phyloP scores from a whole-genome alignment of 345 rosid species.

The Aquilaria sinensis region DNA sequence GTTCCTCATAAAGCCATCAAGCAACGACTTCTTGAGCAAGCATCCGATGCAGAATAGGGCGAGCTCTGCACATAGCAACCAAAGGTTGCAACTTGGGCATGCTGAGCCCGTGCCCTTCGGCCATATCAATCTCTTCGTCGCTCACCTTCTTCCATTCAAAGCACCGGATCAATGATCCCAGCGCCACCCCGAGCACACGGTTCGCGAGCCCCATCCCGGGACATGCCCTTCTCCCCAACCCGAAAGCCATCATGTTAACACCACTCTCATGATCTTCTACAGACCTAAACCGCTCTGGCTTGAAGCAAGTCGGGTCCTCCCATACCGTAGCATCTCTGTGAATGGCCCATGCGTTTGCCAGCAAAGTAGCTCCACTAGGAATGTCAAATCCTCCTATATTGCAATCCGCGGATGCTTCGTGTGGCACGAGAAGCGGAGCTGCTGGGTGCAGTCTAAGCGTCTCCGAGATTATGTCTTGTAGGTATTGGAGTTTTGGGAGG shows the following conservation, averaged over 20 bases:
- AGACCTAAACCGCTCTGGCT: slow-evolving; percentile 36
- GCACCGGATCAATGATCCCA: slow-evolving; percentile 41
- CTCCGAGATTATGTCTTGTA: slow-evolving; percentile 29
- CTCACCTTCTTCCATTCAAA: slow-evolving; percentile 39
- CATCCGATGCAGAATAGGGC: slow-evolving; percentile 6
- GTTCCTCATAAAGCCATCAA: not conserved
- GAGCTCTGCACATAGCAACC: slow-evolving; percentile 29
- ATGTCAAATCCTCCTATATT: slow-evolving; percentile 29
- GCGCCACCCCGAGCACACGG: slow-evolving; percentile 24
- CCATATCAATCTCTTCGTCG: slow-evolving; percentile 32
- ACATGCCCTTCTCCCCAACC: slow-evolving; percentile 42
- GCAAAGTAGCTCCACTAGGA: slow-evolving; percentile 28
- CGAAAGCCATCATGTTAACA: slow-evolving; percentile 36
- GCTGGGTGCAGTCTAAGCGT: slow-evolving; percentile 36
- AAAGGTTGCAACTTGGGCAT: slow-evolving; percentile 38
- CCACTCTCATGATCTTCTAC: slow-evolving; percentile 3
- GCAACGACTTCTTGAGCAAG: slow-evolving; percentile 10
- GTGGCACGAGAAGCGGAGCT: slow-evolving; percentile 38
- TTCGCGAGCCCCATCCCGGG: slow-evolving; percentile 38
- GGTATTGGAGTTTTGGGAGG: slow-evolving; percentile 22
- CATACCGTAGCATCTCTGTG: slow-evolving; percentile 33
- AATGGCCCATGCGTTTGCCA: slow-evolving; percentile 43
- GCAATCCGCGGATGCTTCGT: slow-evolving; percentile 34
- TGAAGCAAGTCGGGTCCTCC: slow-evolving; percentile 35
- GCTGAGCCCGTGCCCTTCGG: slow-evolving; percentile 29